These are phyloP conservation scores for Allantophomopsis lycopodina DNA, from an alignment of 2,329 filamentous ascomycete genomes.

Conservation along the genomic window DNA sequence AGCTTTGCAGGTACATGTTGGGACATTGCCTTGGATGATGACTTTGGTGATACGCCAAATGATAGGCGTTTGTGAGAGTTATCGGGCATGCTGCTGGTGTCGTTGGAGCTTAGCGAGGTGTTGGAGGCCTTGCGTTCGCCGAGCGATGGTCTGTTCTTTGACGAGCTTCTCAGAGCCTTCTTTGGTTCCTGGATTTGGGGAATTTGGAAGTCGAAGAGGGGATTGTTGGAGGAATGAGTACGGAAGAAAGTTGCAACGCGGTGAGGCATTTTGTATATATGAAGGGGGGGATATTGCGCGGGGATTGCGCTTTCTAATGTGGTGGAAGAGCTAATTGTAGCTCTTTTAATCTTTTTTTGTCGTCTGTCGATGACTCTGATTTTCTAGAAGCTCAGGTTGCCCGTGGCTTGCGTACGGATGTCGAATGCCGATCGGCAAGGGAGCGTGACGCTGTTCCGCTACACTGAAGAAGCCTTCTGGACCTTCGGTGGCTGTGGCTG, in stretches of 20 bases:
- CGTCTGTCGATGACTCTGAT: too few relatives aligned
- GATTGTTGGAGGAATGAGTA: slow-evolving; percentile 4
- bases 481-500: too few relatives aligned
- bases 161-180: slow-evolving; percentile 5
- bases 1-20: slow-evolving; percentile 9
- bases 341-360: too few relatives aligned
- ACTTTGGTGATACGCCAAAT: slow-evolving; percentile 10
- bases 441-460: too few relatives aligned
- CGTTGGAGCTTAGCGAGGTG: slow-evolving; percentile 7
- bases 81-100: slow-evolving; percentile 1
- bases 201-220: slow-evolving; percentile 5
- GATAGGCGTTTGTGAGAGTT: slow-evolving; percentile 13
- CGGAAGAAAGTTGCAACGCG: slow-evolving; percentile 12
- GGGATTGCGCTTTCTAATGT: too few relatives aligned
- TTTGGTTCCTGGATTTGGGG: slow-evolving; percentile 6
- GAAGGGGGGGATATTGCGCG: too few relatives aligned
- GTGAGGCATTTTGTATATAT: slow-evolving; percentile 10
- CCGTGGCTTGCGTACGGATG: too few relatives aligned
- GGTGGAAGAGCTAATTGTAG: too few relatives aligned
- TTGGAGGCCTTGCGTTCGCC: slow-evolving; percentile 6
- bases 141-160: slow-evolving; percentile 6
- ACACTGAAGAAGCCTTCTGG: too few relatives aligned
- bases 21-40: slow-evolving; percentile 9
- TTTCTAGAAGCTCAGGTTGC: too few relatives aligned
- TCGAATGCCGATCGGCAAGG: too few relatives aligned